Base-by-base conservation (phyloP, 2,329 filamentous ascomycete species). In the Xylaria arbuscula region DNA sequence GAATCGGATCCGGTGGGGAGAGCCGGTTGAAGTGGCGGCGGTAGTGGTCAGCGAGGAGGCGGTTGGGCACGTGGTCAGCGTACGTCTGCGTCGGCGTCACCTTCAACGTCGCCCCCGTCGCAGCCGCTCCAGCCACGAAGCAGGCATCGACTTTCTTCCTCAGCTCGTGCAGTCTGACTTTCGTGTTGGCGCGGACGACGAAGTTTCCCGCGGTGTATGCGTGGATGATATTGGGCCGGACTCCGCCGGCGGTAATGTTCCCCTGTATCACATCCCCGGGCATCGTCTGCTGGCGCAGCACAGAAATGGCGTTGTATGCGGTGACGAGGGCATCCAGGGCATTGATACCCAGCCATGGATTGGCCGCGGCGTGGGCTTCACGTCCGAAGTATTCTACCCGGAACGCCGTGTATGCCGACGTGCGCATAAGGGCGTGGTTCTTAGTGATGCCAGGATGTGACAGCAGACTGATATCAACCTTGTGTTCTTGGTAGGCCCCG, bases 311-410 rank as follows among this genome's bases (percentile, higher is more conserved):
- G 61, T 82, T 83, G 70, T 86, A 86, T 0, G 81, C 83, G 0
- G 81, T 79, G 2, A 89, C 79, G 24, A 88, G 73, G 0, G 87
- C 87, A 71, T 90, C 88, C 0, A 89, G 81, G 0, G 88, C 87
- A 73, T 90, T 89, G 71, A 86, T 81, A 0, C 88, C 88, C 5
- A 86, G 80, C 87, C 87, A 89, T 0, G 87, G 88, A n/a, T 80
- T 83, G 2, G 83, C 83, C 0, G 84, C 87, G 0, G 87, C 87
- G 70, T 89, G 87, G 0, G 88, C 86, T 64, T 84, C 84, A 59
- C 82, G 82, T 1, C 88, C 88, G 1, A 82, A 81, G 69, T 87
- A 89, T 17, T 84, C 83, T 0, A 85, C 85, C 22, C 81, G 81
- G 69, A 88, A 81, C 50, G 80, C 78, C 4, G 78, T 73, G 70